Base-by-base conservation (phyloP, 768 basidiomycete genomes). In the Tulasnella sp. region DNA sequence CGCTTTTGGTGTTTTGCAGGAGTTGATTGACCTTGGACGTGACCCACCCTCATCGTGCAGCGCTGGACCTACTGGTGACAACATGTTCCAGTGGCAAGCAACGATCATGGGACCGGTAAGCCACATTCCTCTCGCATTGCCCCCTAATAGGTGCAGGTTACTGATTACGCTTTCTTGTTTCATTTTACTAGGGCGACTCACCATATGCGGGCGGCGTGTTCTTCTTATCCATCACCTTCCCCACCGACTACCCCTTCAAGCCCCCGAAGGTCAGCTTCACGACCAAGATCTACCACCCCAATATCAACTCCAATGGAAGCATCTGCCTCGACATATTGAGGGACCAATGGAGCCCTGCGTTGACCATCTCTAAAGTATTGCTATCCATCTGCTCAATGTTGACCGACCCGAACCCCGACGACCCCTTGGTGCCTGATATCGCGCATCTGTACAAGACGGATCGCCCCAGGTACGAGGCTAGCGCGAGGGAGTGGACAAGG, bases 1-100 rank as follows among this genome's bases (percentile, higher is more conserved):
- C 15, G 30, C 53, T 5, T 17, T 24, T 23, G 0, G 9, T 1
- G 15, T 27, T 43, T 4, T 51, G 60, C 64, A 99, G 96, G 96
- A 99, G 84, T 83, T 98, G 80, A 80, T 89, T 73, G 96, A 99
- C 79, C 94, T 99, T 73, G 94, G 94, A 56, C 93, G 94, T 70
- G 96, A 99, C 79, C 96, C 96, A 73, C 96, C 96, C 67, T 93
- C 94, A 56, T 98, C 96, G 60, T 99, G 96, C 85, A 94, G 91
- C 68, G 96, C 96, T 67, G 96, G 96, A 55, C 96, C 96, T 45
- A 92, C 87, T 62, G 91, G 91, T 55, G 94, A 98, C 71, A 94
- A 97, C 75, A 85, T 98, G 84, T 99, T 97, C 79, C 85, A 92
- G 72, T 97, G 94, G 95, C 93, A 97, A 73, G 95, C 95, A 63